Conservation (phyloP, 106 monocot species). For the Hemerocallis citrina region DNA sequence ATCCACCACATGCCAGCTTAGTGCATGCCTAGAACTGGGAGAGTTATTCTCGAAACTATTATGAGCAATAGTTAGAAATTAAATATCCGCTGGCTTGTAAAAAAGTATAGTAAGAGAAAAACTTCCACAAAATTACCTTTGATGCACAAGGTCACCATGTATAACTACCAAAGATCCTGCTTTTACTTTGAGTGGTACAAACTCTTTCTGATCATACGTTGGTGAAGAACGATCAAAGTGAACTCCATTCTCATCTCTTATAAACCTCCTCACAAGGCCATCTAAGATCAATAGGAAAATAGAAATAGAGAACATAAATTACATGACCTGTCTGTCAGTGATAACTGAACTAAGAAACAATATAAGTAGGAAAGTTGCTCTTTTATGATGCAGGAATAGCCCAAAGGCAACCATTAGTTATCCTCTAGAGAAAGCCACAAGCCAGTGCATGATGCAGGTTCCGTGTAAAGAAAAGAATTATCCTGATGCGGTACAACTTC, state of each 20-base stretch:
- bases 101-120: no score
- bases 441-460: slow-evolving; percentile 84
- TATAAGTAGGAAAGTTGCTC: slow-evolving; percentile 21
- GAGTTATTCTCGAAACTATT: slow-evolving; percentile 81
- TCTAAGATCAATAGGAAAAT: slow-evolving; percentile 32
- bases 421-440: slow-evolving; percentile 95
- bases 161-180: slow-evolving; percentile 88
- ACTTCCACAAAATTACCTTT: slow-evolving; percentile 44
- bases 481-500: slow-evolving; percentile 99
- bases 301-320: background rate
- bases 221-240: slow-evolving; percentile 81
- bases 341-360: background rate
- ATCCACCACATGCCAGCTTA: slow-evolving; percentile 84
- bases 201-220: slow-evolving; percentile 59
- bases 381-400: slow-evolving; percentile 90
- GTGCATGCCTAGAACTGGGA: slow-evolving; percentile 73
- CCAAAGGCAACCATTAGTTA: slow-evolving; percentile 92
- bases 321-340: background rate
- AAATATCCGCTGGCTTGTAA: no score
- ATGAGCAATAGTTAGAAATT: slow-evolving; percentile 2
- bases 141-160: slow-evolving; percentile 93
- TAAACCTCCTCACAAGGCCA: slow-evolving; percentile 82
- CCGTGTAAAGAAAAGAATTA: slow-evolving; percentile 83
- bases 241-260: slow-evolving; percentile 80
- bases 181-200: slow-evolving; percentile 80